Evolutionary conservation across 352 stramenopile species (phyloP).

Genomic region (Blastocystis sp.): DNA sequence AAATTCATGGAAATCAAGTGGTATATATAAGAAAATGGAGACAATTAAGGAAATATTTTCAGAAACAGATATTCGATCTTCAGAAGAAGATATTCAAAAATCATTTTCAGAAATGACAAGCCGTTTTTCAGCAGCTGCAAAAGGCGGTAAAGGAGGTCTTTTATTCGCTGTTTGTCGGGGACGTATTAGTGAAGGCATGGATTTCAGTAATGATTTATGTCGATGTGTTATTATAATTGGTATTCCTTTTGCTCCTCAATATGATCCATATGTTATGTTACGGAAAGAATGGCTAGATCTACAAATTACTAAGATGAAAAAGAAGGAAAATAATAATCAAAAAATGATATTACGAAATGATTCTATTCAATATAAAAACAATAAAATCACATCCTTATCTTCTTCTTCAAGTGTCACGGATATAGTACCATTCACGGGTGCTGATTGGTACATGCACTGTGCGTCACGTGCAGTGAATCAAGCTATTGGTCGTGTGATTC

Average conservation of each 20-base stretch:
- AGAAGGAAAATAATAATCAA: not conserved
- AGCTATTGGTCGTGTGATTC: slow-evolving; percentile 90
- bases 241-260: slow-evolving; percentile 81
- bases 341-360: slow-evolving; percentile 41
- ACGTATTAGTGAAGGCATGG: slow-evolving; percentile 91
- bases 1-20: slow-evolving; percentile 50
- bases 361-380: slow-evolving; percentile 1
- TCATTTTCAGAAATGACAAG: slow-evolving; percentile 8
- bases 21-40: slow-evolving; percentile 12
- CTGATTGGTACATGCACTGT: slow-evolving; percentile 81
- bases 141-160: slow-evolving; percentile 57
- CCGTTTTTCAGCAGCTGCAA: slow-evolving; percentile 5
- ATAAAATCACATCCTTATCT: slow-evolving; percentile 40
- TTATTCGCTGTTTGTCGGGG: slow-evolving; percentile 92
- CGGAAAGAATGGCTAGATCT: slow-evolving; percentile 54
- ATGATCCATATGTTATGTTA: slow-evolving; percentile 84
- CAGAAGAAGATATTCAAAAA: slow-evolving; percentile 21
- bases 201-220: slow-evolving; percentile 90
- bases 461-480: slow-evolving; percentile 79
- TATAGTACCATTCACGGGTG: slow-evolving; percentile 63
- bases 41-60: slow-evolving; percentile 31
- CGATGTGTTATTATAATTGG: slow-evolving; percentile 92
- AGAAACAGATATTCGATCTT: too few relatives aligned
- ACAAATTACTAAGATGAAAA: not conserved
- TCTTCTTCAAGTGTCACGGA: slow-evolving; percentile 1